These are phyloP conservation scores for Boletus smithii DNA, from an alignment of 1,284 basidiomycete species.

Conservation along the genomic window DNA sequence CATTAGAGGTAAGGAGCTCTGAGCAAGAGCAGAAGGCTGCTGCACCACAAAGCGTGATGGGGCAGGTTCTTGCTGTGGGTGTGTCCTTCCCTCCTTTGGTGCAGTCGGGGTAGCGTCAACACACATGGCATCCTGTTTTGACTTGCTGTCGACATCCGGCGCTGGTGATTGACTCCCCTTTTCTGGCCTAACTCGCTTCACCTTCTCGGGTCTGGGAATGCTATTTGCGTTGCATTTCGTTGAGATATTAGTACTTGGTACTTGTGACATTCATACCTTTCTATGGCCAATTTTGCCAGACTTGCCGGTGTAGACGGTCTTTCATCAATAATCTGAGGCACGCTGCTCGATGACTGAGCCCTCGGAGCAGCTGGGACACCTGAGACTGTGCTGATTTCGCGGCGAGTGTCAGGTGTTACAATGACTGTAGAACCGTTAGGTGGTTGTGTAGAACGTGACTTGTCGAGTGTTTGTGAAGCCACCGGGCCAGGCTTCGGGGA, in stretches of 20 bases:
- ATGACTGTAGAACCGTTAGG: slow-evolving; percentile 37
- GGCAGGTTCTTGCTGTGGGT: slow-evolving; percentile 17
- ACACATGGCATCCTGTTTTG: slow-evolving; percentile 39
- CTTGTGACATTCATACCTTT: slow-evolving; percentile 49
- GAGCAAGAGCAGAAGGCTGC: slow-evolving; percentile 15
- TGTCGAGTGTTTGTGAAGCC: slow-evolving; percentile 38
- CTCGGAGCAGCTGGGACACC: slow-evolving; percentile 58
- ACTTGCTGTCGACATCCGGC: slow-evolving; percentile 31
- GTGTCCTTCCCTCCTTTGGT: slow-evolving; percentile 26
- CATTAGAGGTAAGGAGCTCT: slow-evolving; percentile 11
- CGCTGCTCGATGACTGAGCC: slow-evolving; percentile 42
- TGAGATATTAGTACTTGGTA: background rate
- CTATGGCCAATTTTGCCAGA: slow-evolving; percentile 56
- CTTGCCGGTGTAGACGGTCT: slow-evolving; percentile 31
- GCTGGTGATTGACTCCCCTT: slow-evolving; percentile 43
- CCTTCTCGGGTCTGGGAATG: slow-evolving; percentile 71
- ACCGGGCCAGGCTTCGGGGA: slow-evolving; percentile 36
- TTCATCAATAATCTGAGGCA: slow-evolving; percentile 15
- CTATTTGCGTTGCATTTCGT: slow-evolving; percentile 35
- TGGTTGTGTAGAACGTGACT: slow-evolving; percentile 36
- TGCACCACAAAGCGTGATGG: slow-evolving; percentile 28
- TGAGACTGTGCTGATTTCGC: slow-evolving; percentile 23
- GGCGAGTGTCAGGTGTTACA: slow-evolving; percentile 25
- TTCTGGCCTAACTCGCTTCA: slow-evolving; percentile 65
- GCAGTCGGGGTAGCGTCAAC: slow-evolving; percentile 31